Conservation (phyloP, 208 protist genomes). For the Herpetomonas muscarum region DNA sequence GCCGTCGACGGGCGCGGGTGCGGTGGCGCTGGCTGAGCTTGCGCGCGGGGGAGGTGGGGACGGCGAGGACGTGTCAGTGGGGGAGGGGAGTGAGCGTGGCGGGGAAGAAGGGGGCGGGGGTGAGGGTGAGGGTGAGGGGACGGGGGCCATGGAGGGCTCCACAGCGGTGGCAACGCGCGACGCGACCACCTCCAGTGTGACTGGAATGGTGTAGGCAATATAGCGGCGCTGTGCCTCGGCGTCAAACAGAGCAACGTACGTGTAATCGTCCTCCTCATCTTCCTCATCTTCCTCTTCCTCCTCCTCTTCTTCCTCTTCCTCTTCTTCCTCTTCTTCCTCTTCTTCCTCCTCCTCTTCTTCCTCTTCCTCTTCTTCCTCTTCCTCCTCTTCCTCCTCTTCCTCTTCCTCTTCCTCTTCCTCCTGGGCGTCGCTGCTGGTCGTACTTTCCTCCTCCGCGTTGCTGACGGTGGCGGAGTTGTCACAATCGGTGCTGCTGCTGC, state of each 20-base stretch:
- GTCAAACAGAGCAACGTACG: slow-evolving; percentile 32
- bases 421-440: not conserved
- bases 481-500: slow-evolving; percentile 8
- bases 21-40: too few species aligned
- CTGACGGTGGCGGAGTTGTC: slow-evolving; percentile 6
- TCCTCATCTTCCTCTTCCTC: slow-evolving; percentile 4
- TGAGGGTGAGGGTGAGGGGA: slow-evolving; percentile 2
- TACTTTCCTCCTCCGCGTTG: slow-evolving; percentile 3
- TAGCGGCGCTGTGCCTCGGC: slow-evolving; percentile 17
- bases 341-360: not conserved
- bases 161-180: too few species aligned
- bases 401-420: slow-evolving; percentile 9
- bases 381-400: not conserved
- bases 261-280: slow-evolving; percentile 20
- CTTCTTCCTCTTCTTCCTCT: not conserved
- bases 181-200: slow-evolving; percentile 35
- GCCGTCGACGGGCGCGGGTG: too few species aligned
- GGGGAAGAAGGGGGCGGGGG: too few species aligned
- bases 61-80: too few species aligned
- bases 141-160: slow-evolving; percentile 15
- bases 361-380: slow-evolving; percentile 13
- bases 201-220: slow-evolving; percentile 37
- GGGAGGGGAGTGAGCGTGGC: too few species aligned
- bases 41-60: too few species aligned
- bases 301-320: not conserved